Conservation (phyloP, 2,329 filamentous ascomycete species). For the Alternaria conjuncta region DNA sequence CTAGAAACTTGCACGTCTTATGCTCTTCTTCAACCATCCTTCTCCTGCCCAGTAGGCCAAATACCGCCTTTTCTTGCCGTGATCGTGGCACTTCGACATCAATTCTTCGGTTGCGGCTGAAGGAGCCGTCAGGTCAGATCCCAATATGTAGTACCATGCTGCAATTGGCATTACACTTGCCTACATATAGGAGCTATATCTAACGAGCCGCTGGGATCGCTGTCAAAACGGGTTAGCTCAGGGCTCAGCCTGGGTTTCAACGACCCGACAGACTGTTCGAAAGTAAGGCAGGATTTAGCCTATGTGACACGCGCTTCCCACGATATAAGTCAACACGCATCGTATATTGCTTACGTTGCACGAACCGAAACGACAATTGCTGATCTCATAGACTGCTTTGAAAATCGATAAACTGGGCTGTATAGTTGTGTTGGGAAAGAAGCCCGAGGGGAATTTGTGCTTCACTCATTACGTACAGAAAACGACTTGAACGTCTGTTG, state of each 20-base stretch:
- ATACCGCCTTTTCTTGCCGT: neutral
- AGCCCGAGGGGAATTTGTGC: neutral
- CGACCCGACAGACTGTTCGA: neutral
- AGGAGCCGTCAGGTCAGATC: neutral
- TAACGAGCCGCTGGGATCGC: neutral
- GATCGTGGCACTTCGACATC: neutral
- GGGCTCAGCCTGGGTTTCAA: neutral
- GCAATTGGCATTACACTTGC: neutral
- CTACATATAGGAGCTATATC: neutral
- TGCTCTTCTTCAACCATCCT: neutral
- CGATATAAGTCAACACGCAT: neutral
- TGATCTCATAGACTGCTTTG: neutral
- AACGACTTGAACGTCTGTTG: neutral
- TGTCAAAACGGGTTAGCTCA: neutral
- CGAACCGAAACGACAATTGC: neutral
- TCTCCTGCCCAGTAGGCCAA: neutral
- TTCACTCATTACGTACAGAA: neutral
- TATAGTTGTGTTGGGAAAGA: neutral
- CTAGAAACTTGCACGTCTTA: neutral
- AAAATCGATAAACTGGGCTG: neutral
- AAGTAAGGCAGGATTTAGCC: neutral
- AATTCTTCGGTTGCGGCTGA: slow-evolving; percentile 3
- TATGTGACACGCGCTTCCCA: neutral
- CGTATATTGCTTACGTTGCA: neutral
- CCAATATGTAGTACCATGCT: neutral